Evolutionary conservation across 257 asterid species (phyloP), one percentile per base, ranked within the genome.

Genomic region (Jacaranda copaia): DNA sequence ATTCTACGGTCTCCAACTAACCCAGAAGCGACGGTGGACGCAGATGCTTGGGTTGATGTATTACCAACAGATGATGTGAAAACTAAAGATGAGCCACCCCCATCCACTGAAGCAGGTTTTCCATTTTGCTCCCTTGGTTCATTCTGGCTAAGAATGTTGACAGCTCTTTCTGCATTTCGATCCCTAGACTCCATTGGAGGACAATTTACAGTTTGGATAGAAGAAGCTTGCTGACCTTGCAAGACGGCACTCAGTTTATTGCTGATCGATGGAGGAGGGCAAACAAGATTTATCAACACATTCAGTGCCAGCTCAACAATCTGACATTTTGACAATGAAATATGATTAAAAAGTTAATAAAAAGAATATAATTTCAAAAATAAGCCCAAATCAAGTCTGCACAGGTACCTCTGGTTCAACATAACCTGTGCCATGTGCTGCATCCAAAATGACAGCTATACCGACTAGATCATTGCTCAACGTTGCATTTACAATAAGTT

Each of bases 1-100:
- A 95, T 95, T 81, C 99, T 87, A 18, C 99, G 94, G 66, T 95
- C 99, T 79, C 99, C 99, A 52, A 95, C 99, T 78, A 95, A 87
- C 58, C 98, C 97, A 74, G 97, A 95, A 76, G 96, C 85, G 39
- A 88, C 77, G 11, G 94, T 76, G 75, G 94, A 83, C 78, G 86
- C 81, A 48, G 91, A 83, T 48, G 84, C 69, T 79, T 89, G 97
- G 71, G 88, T 67, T 72, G 87, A 57, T 43, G 85, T 43, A 63
- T 73, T 79, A 76, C 86, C 77, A 70, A 72, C 86, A 60, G 86
- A 68, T 6, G 91, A 63, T 67, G 85, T 57, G 76, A 85, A 80
- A 77, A 77, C 69, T 59, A 45, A 80, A 19, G 87, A 83, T 49
- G 82, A 81, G 68, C 80, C 83, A 76, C 90, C 86, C 73, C 97